Base-by-base conservation (phyloP, 1,139 yeast species). In the Zygotorulaspora mrakii region DNA sequence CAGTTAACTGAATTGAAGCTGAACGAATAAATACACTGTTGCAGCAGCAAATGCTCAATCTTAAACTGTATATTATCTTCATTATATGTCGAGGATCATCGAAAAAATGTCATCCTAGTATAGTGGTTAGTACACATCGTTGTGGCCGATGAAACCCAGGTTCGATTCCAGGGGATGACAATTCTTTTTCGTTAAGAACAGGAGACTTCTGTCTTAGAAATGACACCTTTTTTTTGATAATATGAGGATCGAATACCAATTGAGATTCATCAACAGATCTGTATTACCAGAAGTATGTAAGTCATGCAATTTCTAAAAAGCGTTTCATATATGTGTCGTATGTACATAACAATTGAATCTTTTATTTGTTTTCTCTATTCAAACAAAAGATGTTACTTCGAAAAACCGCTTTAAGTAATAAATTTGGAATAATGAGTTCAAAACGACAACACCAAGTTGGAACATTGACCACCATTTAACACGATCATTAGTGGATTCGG, bases 391-490 rank as follows among this genome's bases (percentile, higher is more conserved):
- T 60, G 88, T 87, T 45, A 91, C 97, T 68, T 91, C 98, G 62
- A 91, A 91, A 69, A 91, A 91, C 57, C 97, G 77, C 69, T 84
- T 87, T 68, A 91, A 76, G 69, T 88, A 91, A 69, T 84, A 85
- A 50, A 91, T 88, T 67, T 91, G 98, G 78, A 91, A 91, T 41
- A 89, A 55, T 21, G 95, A 85, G 71, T 88, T 91, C 48, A 76
- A 77, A 30, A 82, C 83, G 36, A 91, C 96, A 46, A 91, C 89
- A 42, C 82, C 57, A 50, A 91, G 72, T 69, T 91, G 98, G 74
- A 89, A 84, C 27, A 86, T 74, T 20, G 95, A 85, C 98, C 98
- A 91, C 88, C 94, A 91, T 68, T 91, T 91, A 56, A 91, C 97
- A 61, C 98, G 80, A 42, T 94, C 82, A 67, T 91, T 91, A 38